Conservation (phyloP, 345 rosid species). For the Ailanthus altissimus region DNA sequence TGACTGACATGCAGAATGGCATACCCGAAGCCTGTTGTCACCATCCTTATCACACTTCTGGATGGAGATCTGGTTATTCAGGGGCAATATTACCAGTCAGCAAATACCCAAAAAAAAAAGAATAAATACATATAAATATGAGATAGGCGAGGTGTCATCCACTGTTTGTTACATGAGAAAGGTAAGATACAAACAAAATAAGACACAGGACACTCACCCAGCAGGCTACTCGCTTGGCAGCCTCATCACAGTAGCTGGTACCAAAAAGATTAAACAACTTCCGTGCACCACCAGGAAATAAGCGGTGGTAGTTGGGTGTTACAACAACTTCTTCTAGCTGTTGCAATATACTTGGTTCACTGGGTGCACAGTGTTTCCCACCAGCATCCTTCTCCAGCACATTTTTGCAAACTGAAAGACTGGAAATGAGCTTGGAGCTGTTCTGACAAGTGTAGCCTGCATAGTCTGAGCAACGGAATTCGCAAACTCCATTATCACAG, state of each 20-base stretch:
- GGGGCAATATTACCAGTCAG: not conserved
- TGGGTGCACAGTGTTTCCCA: constrained; percentile 94
- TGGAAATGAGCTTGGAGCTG: constrained; percentile 79
- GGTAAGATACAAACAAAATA: not conserved
- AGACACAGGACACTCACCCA: constrained; percentile 56
- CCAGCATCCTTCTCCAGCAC: constrained; percentile 72
- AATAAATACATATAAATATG: too few species aligned
- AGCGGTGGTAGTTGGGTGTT: constrained; percentile 87
- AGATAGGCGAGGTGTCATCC: too few species aligned
- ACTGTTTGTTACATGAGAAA: not conserved
- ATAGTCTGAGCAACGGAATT: constrained; percentile 98
- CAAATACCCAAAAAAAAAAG: too few species aligned
- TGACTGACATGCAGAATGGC: constrained; percentile 91
- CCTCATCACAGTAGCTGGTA: constrained; percentile 76
- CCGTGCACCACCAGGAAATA: constrained; percentile 85
- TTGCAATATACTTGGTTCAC: constrained; percentile 87
- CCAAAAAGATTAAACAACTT: constrained; percentile 81
- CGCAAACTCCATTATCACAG: constrained; percentile 99
- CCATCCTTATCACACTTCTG: constrained; percentile 93
- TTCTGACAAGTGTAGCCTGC: constrained; percentile 98
- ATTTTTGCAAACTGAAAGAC: constrained; percentile 82
- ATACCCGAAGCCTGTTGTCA: constrained; percentile 91
- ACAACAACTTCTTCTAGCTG: constrained; percentile 98
- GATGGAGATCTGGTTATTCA: constrained; percentile 76
- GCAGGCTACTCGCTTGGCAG: constrained; percentile 94